Evolutionary conservation across 2,329 filamentous ascomycete species (phyloP), one percentile per base, ranked within the genome.

Genomic region (Ascochyta fabae): DNA sequence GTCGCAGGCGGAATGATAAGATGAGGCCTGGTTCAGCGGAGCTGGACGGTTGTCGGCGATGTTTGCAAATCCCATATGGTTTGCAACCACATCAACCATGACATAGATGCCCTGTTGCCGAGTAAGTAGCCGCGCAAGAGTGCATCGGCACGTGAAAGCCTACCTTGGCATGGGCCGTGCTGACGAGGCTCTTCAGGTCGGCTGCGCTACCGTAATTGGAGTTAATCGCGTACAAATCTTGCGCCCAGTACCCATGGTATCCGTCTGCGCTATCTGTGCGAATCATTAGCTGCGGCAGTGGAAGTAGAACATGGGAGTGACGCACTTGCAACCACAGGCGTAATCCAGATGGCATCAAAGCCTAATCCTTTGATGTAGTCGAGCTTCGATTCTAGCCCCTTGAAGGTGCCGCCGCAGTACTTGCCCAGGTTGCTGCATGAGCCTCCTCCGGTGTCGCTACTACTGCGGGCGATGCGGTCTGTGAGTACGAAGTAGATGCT

Each of bases 401-500:
- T 73, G 76, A 79, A 83, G 22, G 80, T 82, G 9, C 81, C 81
- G 42, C 82, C 82, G 57, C 82, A 84, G 59, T 82, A 82, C 49
- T 67, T 64, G 3, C 68, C 68, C 19, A 73, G 63, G 45, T 72
- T 64, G 36, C 62, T 49, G 55, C 73, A 75, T 40, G 68, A 44
- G 26, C 47, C 41, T n/a, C 69, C 70, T n/a, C 70, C 70, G 23
- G 60, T 66, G 38, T 74, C 72, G 42, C 59, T 67, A 50, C 66
- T 72, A 57, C 65, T 70, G 31, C 71, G 69, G 51, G 73, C 72
- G 51, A 75, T 56, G 19, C 73, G 72, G 53, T 75, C 73, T n/a
- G 71, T 74, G 33, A 75, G 53, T 29, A 66, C 70, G 40, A 74
- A 74, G 56, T 75, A 75, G 56, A 75, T 75, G 59, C 62, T 73